Evolutionary conservation across 345 rosid species (phyloP), one percentile per base, ranked within the genome.

Genomic region (Salix suchowensis): DNA sequence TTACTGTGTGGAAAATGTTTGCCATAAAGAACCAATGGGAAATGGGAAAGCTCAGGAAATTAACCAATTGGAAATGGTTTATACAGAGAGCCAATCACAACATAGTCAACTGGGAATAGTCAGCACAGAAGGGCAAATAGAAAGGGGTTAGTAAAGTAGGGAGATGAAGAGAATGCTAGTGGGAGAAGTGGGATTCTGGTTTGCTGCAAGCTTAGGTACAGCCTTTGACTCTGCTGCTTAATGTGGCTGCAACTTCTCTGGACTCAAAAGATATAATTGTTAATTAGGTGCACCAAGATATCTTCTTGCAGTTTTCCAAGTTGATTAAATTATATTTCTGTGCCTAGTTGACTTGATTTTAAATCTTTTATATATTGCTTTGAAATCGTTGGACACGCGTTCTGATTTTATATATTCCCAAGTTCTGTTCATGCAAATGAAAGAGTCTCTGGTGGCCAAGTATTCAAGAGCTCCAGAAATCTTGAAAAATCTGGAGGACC

Each of bases 161-260:
- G 4, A 42, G 44, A 13, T 23, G 79, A 37, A 76, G 83, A 79
- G 73, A 86, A 75, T 10, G 12, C 13, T 34, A 34, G 0, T 89
- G 4, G 90, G 92, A 3, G 89, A 91, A 79, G 93, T 24, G 91
- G 2, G 87, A 84, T 78, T 91, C 90, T 74, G 88, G 88, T 55
- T 55, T 67, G 68, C 89, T 5, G 74, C 66, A 30, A 86, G 82
- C 85, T 82, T 89, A 65, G 97, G 84, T 46, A 76, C 11, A 30
- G 83, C 86, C 16, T 88, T 90, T 65, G 85, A 89, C 42, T 86
- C 87, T 10, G 86, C 89, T 26, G 1, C 67, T 13, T 13, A 90
- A 85, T 73, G 77, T 90, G 14, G 87, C 74, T 4, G 86, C 91
- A 2, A 88, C 90, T 48, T 75, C 91, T 24, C 80, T 87, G 0